These are phyloP conservation scores for Vanderwaltozyma verrucispora DNA, from an alignment of 805 yeast genomes.

Conservation along the genomic window DNA sequence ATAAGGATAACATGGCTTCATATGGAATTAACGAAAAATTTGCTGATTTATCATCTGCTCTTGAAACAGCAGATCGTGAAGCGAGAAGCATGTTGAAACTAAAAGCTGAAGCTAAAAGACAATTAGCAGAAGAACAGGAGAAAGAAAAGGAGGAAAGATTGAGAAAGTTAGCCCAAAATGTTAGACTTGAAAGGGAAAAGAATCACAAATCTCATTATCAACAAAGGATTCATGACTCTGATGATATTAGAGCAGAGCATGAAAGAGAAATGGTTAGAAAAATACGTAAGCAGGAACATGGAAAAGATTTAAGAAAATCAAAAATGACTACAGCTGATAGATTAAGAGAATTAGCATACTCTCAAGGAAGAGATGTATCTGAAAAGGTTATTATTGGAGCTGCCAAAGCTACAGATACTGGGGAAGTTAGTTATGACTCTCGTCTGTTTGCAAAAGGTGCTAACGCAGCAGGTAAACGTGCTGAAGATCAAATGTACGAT, in stretches of 20 bases:
- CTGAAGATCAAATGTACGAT: constrained; percentile 46
- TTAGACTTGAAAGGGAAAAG: constrained; percentile 30
- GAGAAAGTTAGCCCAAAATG: constrained; percentile 39
- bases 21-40: constrained; percentile 46
- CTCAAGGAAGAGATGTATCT: constrained; percentile 42
- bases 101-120: constrained; percentile 39
- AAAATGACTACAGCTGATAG: constrained; percentile 37
- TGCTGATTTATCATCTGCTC: constrained; percentile 55
- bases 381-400: constrained; percentile 46
- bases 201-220: constrained; percentile 2
- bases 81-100: constrained; percentile 47
- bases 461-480: constrained; percentile 22
- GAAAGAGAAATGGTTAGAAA: constrained; percentile 27
- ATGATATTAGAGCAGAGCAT: constrained; percentile 14
- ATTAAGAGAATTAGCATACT: constrained; percentile 33
- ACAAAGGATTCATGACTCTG: constrained; percentile 1
- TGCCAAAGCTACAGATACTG: constrained; percentile 29
- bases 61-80: constrained; percentile 54
- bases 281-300: constrained; percentile 38
- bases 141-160: constrained; percentile 42
- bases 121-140: constrained; percentile 40
- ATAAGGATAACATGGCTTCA: constrained; percentile 25
- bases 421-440: constrained; percentile 46
- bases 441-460: constrained; percentile 43
- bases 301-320: constrained; percentile 35